A percentile compares a stretch with the other conserved stretches of the same genome.
These are phyloP conservation scores for Coemansia sp. DNA, from an alignment of 192 early-diverging fungal genomes.

Conservation along the genomic window DNA sequence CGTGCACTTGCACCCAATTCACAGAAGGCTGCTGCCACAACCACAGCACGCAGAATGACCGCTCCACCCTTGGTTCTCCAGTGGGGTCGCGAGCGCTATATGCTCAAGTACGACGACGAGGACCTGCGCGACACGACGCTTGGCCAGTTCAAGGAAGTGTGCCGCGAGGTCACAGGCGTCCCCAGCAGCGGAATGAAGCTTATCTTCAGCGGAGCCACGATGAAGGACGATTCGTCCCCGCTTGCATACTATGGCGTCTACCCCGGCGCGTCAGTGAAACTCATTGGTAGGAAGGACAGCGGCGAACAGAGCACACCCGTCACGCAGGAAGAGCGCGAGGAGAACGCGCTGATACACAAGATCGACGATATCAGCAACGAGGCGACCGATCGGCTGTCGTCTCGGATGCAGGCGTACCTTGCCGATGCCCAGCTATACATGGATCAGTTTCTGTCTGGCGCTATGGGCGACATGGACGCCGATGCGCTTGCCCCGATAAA, in stretches of 20 bases:
- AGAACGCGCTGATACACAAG: constrained; percentile 47
- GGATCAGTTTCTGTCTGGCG: constrained; percentile 42
- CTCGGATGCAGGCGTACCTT: constrained; percentile 52
- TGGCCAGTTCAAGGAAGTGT: constrained; percentile 70
- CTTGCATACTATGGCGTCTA: constrained; percentile 72
- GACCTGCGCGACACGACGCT: constrained; percentile 62
- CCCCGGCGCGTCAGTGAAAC: constrained; percentile 67
- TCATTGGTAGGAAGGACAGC: constrained; percentile 63
- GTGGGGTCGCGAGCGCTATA: constrained; percentile 53
- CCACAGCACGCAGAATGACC: constrained; percentile 35
- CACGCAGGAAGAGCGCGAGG: constrained; percentile 49
- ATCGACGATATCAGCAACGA: constrained; percentile 52
- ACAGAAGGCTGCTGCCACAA: not conserved
- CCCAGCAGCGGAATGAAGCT: constrained; percentile 76
- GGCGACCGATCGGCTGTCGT: constrained; percentile 42
- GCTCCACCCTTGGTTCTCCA: constrained; percentile 50
- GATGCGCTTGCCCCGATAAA: constrained; percentile 37
- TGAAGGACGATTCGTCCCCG: constrained; percentile 75
- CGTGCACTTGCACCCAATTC: constrained; percentile 1
- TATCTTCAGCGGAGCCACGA: constrained; percentile 65
- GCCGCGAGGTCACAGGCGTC: constrained; percentile 71
- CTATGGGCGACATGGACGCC: constrained; percentile 39
- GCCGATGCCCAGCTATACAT: constrained; percentile 50
- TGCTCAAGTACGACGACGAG: constrained; percentile 49
- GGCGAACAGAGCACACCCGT: constrained; percentile 30